These are phyloP conservation scores for Triticum monococcum DNA, from an alignment of 176 grass and related monocot species.

Conservation along the genomic window DNA sequence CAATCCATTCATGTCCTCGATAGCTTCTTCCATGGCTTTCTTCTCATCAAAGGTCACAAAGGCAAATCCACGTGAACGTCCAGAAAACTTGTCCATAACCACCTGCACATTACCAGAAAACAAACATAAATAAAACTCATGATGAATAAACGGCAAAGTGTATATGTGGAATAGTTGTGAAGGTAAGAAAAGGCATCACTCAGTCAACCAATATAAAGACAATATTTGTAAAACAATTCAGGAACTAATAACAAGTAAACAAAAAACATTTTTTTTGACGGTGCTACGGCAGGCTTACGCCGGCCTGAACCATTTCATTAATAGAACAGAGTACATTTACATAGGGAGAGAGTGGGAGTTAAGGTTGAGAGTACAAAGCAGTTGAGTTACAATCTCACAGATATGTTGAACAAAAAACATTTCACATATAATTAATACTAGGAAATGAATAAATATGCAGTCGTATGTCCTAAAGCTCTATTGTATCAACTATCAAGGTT, in stretches of 20 bases:
- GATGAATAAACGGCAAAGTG: not conserved
- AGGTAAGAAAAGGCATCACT: not conserved
- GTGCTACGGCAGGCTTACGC: too few relatives aligned
- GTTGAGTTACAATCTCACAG: too few relatives aligned
- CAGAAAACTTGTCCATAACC: constrained; percentile 84
- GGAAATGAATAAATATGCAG: not conserved
- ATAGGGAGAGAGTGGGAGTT: too few relatives aligned
- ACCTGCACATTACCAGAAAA: constrained; percentile 49
- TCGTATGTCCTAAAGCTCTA: not conserved
- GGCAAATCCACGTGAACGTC: constrained; percentile 90
- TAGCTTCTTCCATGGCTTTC: constrained; percentile 94
- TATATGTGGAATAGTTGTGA: not conserved
- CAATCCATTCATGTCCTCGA: constrained; percentile 94
- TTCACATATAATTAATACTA: not conserved
- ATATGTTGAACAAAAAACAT: not conserved
- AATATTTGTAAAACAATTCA: not conserved
- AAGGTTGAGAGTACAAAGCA: too few relatives aligned
- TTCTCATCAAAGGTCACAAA: constrained; percentile 98
- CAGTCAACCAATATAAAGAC: not conserved
- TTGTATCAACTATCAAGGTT: not conserved
- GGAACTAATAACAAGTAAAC: not conserved
- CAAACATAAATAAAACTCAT: not conserved
- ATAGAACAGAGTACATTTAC: too few relatives aligned
- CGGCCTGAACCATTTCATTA: too few relatives aligned
- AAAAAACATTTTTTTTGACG: not conserved